Conservation (phyloP, 2,329 filamentous ascomycete species). For the Mycosphaerella sp. region DNA sequence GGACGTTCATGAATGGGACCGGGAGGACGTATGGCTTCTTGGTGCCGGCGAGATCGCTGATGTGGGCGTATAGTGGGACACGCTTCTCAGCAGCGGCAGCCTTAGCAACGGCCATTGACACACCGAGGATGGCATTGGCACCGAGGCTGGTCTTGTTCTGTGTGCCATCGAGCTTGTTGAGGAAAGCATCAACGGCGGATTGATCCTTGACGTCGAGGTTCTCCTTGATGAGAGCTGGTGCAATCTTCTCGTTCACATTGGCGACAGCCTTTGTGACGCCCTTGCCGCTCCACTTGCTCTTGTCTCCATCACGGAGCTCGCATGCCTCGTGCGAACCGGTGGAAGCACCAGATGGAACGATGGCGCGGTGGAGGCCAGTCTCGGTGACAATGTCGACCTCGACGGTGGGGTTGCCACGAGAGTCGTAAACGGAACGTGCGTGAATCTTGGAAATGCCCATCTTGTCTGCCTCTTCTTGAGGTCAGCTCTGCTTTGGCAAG, state of each 20-base stretch:
- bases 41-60: slow-evolving; percentile 49
- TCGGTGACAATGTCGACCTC: slow-evolving; percentile 97
- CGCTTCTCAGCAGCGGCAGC: slow-evolving; percentile 51
- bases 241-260: slow-evolving; percentile 52
- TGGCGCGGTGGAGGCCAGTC: slow-evolving; percentile 93
- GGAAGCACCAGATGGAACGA: slow-evolving; percentile 93
- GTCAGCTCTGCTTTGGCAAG: neutral
- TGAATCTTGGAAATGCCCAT: slow-evolving; percentile 65
- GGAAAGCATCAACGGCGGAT: slow-evolving; percentile 48
- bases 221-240: slow-evolving; percentile 50
- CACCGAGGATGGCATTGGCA: slow-evolving; percentile 56
- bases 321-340: slow-evolving; percentile 59
- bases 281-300: slow-evolving; percentile 50
- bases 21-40: slow-evolving; percentile 52
- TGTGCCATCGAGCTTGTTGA: slow-evolving; percentile 52
- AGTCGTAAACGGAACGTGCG: slow-evolving; percentile 86
- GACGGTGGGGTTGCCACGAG: slow-evolving; percentile 94
- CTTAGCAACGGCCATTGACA: slow-evolving; percentile 55
- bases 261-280: slow-evolving; percentile 51
- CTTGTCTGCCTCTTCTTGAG: slow-evolving; percentile 37
- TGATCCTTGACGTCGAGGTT: slow-evolving; percentile 51
- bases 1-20: slow-evolving; percentile 54
- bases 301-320: slow-evolving; percentile 50
- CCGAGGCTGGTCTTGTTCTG: slow-evolving; percentile 54
- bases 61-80: slow-evolving; percentile 53